Evolutionary conservation across 169 alveolate species (phyloP).

Genomic region (Babesia caballi): DNA sequence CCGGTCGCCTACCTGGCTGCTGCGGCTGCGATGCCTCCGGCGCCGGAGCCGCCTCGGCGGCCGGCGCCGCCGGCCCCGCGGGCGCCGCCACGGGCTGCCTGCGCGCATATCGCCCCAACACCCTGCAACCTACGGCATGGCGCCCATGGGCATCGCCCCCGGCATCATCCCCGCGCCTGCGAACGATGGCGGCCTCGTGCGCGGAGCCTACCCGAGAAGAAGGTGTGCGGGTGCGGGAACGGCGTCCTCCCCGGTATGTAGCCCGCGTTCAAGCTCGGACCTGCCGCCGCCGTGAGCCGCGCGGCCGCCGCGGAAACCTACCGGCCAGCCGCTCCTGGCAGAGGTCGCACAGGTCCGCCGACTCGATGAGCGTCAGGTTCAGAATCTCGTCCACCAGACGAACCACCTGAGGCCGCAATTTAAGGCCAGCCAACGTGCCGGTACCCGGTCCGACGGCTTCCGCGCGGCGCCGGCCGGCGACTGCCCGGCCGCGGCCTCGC

Average conservation of each 20-base stretch:
- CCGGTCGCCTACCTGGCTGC: slow-evolving; percentile 6
- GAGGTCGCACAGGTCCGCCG: slow-evolving; percentile 84
- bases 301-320: not conserved
- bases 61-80: slow-evolving; percentile 7
- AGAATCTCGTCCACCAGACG: slow-evolving; percentile 81
- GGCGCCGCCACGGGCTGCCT: not conserved
- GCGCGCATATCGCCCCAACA: not conserved
- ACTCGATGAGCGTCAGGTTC: slow-evolving; percentile 80
- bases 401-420: slow-evolving; percentile 60
- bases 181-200: not conserved
- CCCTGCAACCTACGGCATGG: not conserved
- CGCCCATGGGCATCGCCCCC: not conserved
- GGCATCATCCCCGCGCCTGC: slow-evolving; percentile 20
- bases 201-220: slow-evolving; percentile 64
- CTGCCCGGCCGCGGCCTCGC: slow-evolving; percentile 1
- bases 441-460: slow-evolving; percentile 62
- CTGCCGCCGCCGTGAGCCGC: not conserved
- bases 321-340: slow-evolving; percentile 79
- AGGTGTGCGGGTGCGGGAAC: slow-evolving; percentile 80
- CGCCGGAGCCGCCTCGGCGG: slow-evolving; percentile 1
- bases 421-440: not conserved
- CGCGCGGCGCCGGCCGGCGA: slow-evolving; percentile 11
- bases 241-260: slow-evolving; percentile 77
- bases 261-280: slow-evolving; percentile 54
- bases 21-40: slow-evolving; percentile 16